Percentiles rank a stretch among this genome's conserved stretches.
Evolutionary conservation across 2,329 filamentous ascomycete species (phyloP).

Genomic region (Cladorrhinum sp.): DNA sequence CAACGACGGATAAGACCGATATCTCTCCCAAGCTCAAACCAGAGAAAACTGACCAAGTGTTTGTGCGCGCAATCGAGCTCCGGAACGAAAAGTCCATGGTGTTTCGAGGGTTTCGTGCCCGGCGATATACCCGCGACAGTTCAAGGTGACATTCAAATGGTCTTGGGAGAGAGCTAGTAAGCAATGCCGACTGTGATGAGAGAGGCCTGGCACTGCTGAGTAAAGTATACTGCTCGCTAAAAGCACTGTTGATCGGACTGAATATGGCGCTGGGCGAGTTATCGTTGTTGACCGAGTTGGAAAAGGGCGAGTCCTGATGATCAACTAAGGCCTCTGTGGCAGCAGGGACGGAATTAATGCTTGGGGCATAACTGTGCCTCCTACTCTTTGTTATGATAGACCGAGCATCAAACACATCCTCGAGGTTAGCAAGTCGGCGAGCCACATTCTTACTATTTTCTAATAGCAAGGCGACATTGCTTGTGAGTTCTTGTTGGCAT

Average conservation of each 20-base stretch:
- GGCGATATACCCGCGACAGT: not conserved
- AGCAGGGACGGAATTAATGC: not conserved
- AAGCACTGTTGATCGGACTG: not conserved
- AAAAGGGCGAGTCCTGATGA: no score
- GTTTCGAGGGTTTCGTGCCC: not conserved
- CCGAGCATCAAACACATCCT: slow-evolving; percentile 7
- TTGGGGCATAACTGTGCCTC: not conserved
- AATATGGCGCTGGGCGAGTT: not conserved
- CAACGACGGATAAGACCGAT: not conserved
- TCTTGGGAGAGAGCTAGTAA: not conserved
- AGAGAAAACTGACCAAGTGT: not conserved
- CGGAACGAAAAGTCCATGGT: not conserved
- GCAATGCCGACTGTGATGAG: not conserved
- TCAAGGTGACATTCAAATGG: not conserved
- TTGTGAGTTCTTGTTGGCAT: not conserved
- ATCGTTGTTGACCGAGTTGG: no score
- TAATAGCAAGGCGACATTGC: slow-evolving; percentile 5
- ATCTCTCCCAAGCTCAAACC: not conserved
- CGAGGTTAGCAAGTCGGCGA: slow-evolving; percentile 4
- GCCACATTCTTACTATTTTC: not conserved
- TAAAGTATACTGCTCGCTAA: not conserved
- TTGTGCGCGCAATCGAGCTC: not conserved
- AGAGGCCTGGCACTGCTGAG: not conserved
- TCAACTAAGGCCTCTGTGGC: not conserved
- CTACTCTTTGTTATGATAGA: not conserved